Evolutionary conservation across 441 rosid species (phyloP), one percentile per base, ranked within the genome.

Genomic region (Dalechampia spathulata): DNA sequence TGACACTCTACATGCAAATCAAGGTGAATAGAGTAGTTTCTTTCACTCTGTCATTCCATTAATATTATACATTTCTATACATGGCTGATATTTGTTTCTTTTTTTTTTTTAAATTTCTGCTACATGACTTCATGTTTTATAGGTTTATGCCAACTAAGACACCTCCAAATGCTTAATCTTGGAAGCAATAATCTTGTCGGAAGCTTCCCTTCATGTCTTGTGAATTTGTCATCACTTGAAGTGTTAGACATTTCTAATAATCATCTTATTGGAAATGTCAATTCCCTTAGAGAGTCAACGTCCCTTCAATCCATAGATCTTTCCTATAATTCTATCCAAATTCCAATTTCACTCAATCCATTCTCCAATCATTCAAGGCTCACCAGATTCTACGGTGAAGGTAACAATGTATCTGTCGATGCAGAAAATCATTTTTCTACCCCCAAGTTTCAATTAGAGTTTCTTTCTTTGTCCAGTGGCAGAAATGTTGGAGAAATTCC

Each of bases 301-400:
- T 69, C 77, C 46, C 12, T 62, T 2, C 13, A 28, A 45, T 2
- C 10, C 0, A 10, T 63, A 1, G 0, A 4, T 0, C 21, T 69
- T 36, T 41, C 26, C 0, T 1, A 44, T 2, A 75, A 67, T 26
- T 41, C 7, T 7, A 61, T 74, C 21, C 57, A 46, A 53, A 32
- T 67, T 22, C 49, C 75, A n/a, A 12, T 14, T 4, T 67, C 67
- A 57, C 52, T 70, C 0, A 5, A 11, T 1, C 50, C 69, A 5
- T 61, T 74, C 46, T 62, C 52, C 39, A 71, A 75, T 25, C 62
- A 52, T 38, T 70, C 78, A 3, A 57, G 58, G 10, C 78, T 70
- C 58, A 48, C 27, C 9, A 3, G 2, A 0, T 60, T 69, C 14
- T 0, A 20, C 7, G 39, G 32, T 10, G 17, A 11, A 1, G 25